These are phyloP conservation scores for Cairneyella variabilis DNA, from an alignment of 495 filamentous ascomycete species.

Conservation along the genomic window DNA sequence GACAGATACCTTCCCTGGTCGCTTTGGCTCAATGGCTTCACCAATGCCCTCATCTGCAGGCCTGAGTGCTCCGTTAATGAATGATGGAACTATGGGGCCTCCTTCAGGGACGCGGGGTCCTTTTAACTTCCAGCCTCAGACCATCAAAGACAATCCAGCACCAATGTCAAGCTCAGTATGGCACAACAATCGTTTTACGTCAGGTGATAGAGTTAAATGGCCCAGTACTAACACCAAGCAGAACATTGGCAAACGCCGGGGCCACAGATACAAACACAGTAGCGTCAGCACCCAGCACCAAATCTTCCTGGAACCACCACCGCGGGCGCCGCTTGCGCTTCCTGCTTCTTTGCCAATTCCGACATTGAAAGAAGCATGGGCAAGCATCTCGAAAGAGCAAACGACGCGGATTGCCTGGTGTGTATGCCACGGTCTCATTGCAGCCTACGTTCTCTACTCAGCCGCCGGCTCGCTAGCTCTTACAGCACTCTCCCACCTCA, in stretches of 20 bases:
- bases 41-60: slow-evolving; percentile 22
- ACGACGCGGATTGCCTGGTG: slow-evolving; percentile 82
- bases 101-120: slow-evolving; percentile 43
- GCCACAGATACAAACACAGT: slow-evolving; percentile 97
- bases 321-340: slow-evolving; percentile 78
- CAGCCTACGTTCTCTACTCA: slow-evolving; percentile 77
- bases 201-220: slow-evolving; percentile 2
- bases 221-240: slow-evolving; percentile 28
- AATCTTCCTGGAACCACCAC: slow-evolving; percentile 93
- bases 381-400: slow-evolving; percentile 84
- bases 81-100: slow-evolving; percentile 14
- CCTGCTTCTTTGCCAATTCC: slow-evolving; percentile 95
- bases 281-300: slow-evolving; percentile 83
- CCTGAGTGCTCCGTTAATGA: slow-evolving; percentile 9
- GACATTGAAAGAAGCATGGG: slow-evolving; percentile 77
- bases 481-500: slow-evolving; percentile 87
- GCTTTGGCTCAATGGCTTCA: slow-evolving; percentile 30
- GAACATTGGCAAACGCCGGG: slow-evolving; percentile 85
- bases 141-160: slow-evolving; percentile 70
- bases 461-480: slow-evolving; percentile 85
- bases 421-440: slow-evolving; percentile 76
- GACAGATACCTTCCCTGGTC: slow-evolving; percentile 45
- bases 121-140: slow-evolving; percentile 92
- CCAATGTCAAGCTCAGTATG: slow-evolving; percentile 71
- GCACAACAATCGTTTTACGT: slow-evolving; percentile 5